A percentile compares a stretch with the other conserved stretches of the same genome.
phyloP scores from a whole-genome alignment of 2,329 filamentous ascomycete species.

The Pseudocercospora fuligena region DNA sequence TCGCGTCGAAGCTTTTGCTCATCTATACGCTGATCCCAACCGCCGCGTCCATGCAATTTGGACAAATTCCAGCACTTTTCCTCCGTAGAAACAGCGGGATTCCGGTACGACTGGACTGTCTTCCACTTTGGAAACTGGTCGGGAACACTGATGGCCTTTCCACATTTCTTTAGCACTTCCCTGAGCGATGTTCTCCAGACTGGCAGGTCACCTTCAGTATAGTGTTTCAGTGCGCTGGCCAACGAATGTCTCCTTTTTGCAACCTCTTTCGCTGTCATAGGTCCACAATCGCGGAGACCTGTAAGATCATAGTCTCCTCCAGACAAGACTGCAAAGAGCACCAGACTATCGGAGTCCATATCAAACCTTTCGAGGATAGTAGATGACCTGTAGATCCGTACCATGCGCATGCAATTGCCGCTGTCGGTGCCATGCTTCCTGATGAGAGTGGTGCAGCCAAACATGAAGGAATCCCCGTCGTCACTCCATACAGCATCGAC shows the following conservation, averaged over 20 bases:
- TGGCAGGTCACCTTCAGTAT: slow-evolving; percentile 22
- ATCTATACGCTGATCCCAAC: slow-evolving; percentile 40
- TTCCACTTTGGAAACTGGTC: slow-evolving; percentile 34
- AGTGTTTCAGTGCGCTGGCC: slow-evolving; percentile 34
- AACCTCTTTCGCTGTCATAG: slow-evolving; percentile 36
- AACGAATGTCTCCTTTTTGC: slow-evolving; percentile 41
- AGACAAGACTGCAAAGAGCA: slow-evolving; percentile 48
- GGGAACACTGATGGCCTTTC: too few relatives aligned
- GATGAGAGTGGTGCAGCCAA: slow-evolving; percentile 52
- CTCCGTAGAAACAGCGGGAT: slow-evolving; percentile 42
- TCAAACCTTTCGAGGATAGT: slow-evolving; percentile 37
- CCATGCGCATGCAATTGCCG: slow-evolving; percentile 36
- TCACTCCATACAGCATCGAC: slow-evolving; percentile 58
- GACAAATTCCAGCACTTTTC: slow-evolving; percentile 39
- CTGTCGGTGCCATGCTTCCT: slow-evolving; percentile 43
- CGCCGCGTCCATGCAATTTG: slow-evolving; percentile 33
- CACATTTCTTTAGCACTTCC: neutral
- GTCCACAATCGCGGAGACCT: slow-evolving; percentile 46
- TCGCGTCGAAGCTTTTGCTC: slow-evolving; percentile 43
- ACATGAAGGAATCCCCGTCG: slow-evolving; percentile 55
- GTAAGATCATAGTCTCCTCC: slow-evolving; percentile 49
- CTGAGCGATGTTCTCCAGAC: slow-evolving; percentile 38
- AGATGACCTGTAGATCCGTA: slow-evolving; percentile 41
- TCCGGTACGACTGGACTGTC: slow-evolving; percentile 44
- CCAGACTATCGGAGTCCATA: slow-evolving; percentile 44